These are phyloP conservation scores for Xylaria sp. DNA, from an alignment of 2,329 filamentous ascomycete species.

Conservation along the genomic window DNA sequence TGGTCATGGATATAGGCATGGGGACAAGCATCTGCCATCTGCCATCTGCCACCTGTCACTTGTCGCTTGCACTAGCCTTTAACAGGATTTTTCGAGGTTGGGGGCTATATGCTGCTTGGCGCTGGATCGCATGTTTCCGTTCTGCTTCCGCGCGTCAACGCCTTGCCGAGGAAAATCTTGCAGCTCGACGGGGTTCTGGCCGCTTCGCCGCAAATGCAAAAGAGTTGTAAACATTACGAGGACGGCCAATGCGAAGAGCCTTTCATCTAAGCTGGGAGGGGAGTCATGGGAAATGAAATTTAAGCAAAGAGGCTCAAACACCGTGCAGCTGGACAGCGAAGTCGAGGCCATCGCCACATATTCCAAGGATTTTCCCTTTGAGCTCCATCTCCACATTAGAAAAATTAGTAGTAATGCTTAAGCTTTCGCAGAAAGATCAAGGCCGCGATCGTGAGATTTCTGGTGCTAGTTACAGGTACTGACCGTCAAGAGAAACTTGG, in stretches of 20 bases:
- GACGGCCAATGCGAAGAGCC: slow-evolving; percentile 1
- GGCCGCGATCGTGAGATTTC: not conserved
- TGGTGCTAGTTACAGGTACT: not conserved
- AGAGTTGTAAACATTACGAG: not conserved
- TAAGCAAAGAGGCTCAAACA: not conserved
- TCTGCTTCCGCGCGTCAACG: not conserved
- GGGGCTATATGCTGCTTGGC: not conserved
- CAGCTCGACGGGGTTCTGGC: not conserved
- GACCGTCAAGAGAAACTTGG: not conserved
- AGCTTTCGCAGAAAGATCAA: not conserved
- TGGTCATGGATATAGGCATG: too few relatives aligned
- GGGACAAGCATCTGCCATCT: not conserved
- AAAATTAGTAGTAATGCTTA: not conserved
- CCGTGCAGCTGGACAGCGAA: not conserved
- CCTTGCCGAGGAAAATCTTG: slow-evolving; percentile 1
- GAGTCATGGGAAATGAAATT: not conserved
- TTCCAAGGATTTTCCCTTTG: not conserved
- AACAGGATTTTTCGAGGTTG: not conserved
- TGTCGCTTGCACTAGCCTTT: not conserved
- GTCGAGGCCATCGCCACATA: not conserved
- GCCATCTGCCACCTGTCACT: slow-evolving; percentile 2
- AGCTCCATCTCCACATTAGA: not conserved
- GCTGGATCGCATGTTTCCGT: slow-evolving; percentile 9
- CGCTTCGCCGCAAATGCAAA: not conserved
- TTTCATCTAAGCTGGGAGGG: not conserved